Percentiles rank a stretch among this genome's conserved stretches.
phyloP scores from a whole-genome alignment of 345 rosid species.

The Acer campestre region DNA sequence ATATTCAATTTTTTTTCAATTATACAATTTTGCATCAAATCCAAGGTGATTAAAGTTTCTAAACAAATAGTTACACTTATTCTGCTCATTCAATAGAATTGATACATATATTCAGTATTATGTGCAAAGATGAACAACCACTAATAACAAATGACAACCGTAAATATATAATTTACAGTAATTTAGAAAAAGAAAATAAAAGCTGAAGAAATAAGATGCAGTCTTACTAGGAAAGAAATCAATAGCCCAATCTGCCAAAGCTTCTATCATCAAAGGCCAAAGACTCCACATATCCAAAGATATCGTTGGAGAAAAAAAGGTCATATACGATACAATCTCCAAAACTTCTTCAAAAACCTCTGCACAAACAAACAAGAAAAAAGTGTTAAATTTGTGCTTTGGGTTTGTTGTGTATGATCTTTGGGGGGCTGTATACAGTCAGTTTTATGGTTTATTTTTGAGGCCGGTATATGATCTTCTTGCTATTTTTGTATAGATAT shows the following conservation, averaged over 20 bases:
- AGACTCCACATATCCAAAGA: constrained; percentile 97
- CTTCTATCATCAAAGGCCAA: constrained; percentile 97
- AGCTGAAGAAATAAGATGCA: background rate
- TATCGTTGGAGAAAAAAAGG: constrained; percentile 92
- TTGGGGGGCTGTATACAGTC: background rate
- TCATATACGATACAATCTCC: constrained; percentile 99
- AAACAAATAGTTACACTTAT: background rate
- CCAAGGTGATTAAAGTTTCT: background rate
- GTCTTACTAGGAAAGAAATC: constrained; percentile 90
- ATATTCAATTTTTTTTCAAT: background rate
- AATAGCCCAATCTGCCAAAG: constrained; percentile 94
- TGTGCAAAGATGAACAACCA: background rate
- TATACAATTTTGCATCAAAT: background rate
- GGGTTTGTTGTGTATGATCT: background rate
- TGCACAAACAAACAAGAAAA: constrained; percentile 39
- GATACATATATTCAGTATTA: background rate
- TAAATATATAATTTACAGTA: background rate
- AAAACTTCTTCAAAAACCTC: constrained; percentile 99
- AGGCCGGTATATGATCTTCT: background rate
- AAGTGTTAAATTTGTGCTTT: background rate
- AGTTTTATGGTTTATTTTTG: background rate
- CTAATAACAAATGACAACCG: background rate
- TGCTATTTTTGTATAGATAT: background rate
- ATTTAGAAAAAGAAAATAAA: background rate
- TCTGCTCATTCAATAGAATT: background rate